phyloP scores from a whole-genome alignment of 495 filamentous ascomycete species.

The Clohesyomyces aquaticus region DNA sequence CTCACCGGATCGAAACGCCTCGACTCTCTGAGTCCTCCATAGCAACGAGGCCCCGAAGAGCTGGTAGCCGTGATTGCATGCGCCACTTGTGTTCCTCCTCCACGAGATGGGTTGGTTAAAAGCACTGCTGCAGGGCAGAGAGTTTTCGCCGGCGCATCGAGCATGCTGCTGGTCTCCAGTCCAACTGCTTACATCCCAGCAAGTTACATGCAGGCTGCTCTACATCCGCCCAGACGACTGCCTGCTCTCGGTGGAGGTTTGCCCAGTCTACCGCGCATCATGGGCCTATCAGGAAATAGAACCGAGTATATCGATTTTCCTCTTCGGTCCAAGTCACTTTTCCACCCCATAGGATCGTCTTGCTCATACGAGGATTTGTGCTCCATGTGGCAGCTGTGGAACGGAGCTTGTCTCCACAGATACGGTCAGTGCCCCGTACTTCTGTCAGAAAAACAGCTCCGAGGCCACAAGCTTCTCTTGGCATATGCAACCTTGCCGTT shows the following conservation, averaged over 20 bases:
- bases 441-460: background rate
- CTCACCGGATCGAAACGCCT: too few relatives aligned
- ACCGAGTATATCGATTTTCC: constrained; percentile 18
- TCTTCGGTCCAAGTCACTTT: constrained; percentile 4
- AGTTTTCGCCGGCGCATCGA: background rate
- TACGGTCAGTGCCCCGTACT: constrained; percentile 13
- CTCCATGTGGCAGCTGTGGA: constrained; percentile 17
- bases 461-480: constrained; percentile 35
- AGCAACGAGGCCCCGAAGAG: too few relatives aligned
- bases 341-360: background rate
- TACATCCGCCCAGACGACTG: constrained; percentile 1
- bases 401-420: constrained; percentile 25
- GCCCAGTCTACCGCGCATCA: constrained; percentile 16
- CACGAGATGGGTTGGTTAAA: background rate
- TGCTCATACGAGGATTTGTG: constrained; percentile 18
- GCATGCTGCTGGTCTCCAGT: background rate
- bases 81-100: too few relatives aligned
- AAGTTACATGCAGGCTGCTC: constrained; percentile 10
- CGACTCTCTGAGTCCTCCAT: too few relatives aligned
- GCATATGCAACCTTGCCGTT: constrained; percentile 36
- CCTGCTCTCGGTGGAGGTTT: background rate
- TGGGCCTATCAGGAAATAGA: constrained; percentile 3
- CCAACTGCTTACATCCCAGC: constrained; percentile 28
- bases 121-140: background rate
- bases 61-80: too few relatives aligned